phyloP scores from a whole-genome alignment of 2,329 filamentous ascomycete species.

The Claviceps maximensis region DNA sequence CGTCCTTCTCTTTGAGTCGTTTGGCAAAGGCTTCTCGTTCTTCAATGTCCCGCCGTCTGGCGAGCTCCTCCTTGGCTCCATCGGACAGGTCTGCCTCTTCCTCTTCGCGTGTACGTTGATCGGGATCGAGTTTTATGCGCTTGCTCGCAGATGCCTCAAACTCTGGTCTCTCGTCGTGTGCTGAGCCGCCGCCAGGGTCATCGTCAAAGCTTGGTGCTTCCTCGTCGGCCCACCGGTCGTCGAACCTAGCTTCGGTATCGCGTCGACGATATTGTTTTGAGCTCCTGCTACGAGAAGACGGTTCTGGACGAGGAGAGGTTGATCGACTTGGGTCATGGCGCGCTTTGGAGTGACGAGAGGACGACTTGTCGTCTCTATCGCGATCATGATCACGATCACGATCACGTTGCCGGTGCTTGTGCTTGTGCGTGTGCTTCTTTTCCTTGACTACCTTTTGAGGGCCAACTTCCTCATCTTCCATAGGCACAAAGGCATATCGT shows the following conservation, averaged over 20 bases:
- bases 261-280: conserved; percentile 30
- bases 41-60: conserved; percentile 51
- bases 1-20: conserved; percentile 58
- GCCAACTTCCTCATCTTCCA: conserved; percentile 51
- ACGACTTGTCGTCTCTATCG: conserved; percentile 17
- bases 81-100: conserved; percentile 34
- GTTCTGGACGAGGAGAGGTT: conserved; percentile 17
- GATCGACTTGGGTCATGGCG: conserved; percentile 21
- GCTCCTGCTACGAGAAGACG: conserved; percentile 16
- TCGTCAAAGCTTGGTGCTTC: conserved; percentile 39
- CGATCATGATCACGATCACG: conserved; percentile 23
- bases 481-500: conserved; percentile 53
- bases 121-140: conserved; percentile 50
- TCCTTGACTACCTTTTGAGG: conserved; percentile 38
- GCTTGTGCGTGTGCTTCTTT: conserved; percentile 31
- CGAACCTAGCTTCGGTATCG: conserved; percentile 40
- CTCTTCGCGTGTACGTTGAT: conserved; percentile 31
- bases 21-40: conserved; percentile 74
- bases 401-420: conserved; percentile 23
- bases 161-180: conserved; percentile 38
- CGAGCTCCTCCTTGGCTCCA: conserved; percentile 41
- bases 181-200: conserved; percentile 17
- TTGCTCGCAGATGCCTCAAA: conserved; percentile 60
- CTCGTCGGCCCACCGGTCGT: conserved; percentile 74
- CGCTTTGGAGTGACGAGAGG: conserved; percentile 14